Base-by-base conservation (phyloP, 768 basidiomycete species). In the Coprinopsis marcescibilis region DNA sequence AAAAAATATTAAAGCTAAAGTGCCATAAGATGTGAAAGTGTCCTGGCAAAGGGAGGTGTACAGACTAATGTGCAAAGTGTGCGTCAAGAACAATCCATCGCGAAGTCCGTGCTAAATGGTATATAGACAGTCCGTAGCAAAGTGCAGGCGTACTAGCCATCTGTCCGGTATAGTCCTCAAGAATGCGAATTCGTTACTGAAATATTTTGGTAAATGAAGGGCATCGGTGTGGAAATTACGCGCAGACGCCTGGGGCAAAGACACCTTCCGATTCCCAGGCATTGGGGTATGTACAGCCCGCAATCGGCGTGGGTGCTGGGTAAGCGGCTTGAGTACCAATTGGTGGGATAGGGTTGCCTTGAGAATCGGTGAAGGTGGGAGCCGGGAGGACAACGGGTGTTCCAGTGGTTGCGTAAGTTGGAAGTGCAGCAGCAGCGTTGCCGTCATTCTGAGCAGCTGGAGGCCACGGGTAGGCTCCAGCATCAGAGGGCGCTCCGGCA, bases 401-500 rank as follows among this genome's bases (percentile, higher is more conserved):
- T 14, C 82, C 86, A 0, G 85, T 86, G 3, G 76, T 66, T 2
- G 85, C 84, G 60, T 88, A 89, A 3, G 75, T 67, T 0, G 87
- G 88, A 8, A 88, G 64, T 21, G 57, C 52, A 15, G 69, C 59
- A 3, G 64, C 74, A 45, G 71, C 65, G 32, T 60, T 69, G 15
- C 48, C 63, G 24, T 57, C 55, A 8, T 55, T 57, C 41, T 89
- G 71, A n/a, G 69, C 57, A 10, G 75, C 61, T 14, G 86, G 85
- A 24, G 86, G 86, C 81, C 82, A 89, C 24, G 72, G 62, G 50
- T 67, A 73, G 73, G 75, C 48, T 64, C 75, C 45, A 66, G 72
- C 45, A 15, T 38, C 42, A 3, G 13, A 10, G 14, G 48, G 19
- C 20, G 39, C 11, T 65, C 83, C 54, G 68, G 82, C 57, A 59